These are phyloP conservation scores for Trypanosoma conorhini DNA, from an alignment of 208 protist genomes.

Conservation along the genomic window DNA sequence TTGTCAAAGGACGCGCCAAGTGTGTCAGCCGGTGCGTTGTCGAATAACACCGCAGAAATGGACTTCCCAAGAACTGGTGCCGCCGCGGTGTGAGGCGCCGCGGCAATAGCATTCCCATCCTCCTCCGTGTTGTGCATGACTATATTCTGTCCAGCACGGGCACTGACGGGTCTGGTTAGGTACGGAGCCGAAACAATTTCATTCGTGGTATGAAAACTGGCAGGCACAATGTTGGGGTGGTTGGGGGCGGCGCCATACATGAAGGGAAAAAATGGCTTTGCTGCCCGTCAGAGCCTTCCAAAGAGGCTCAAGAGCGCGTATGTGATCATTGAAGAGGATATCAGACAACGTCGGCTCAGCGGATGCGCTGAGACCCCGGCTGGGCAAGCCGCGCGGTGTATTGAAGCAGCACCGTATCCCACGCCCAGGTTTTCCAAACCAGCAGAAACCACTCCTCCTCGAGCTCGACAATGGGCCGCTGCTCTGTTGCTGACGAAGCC, in stretches of 20 bases:
- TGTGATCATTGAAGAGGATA: slow-evolving; percentile 74
- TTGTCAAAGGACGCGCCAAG: slow-evolving; percentile 38
- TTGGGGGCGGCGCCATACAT: slow-evolving; percentile 64
- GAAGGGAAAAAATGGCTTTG: slow-evolving; percentile 74
- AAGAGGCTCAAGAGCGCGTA: slow-evolving; percentile 74
- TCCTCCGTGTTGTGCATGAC: slow-evolving; percentile 71
- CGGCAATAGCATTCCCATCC: slow-evolving; percentile 31
- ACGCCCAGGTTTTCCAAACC: slow-evolving; percentile 91
- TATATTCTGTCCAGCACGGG: slow-evolving; percentile 72
- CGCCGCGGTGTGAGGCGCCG: slow-evolving; percentile 29
- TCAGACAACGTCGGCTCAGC: slow-evolving; percentile 53
- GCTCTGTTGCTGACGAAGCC: slow-evolving; percentile 32
- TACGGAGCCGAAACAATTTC: slow-evolving; percentile 59
- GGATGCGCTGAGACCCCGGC: neutral
- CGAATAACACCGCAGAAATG: slow-evolving; percentile 18
- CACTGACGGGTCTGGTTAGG: slow-evolving; percentile 82
- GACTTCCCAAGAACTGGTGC: slow-evolving; percentile 12
- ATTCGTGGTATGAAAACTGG: slow-evolving; percentile 52
- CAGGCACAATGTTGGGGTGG: slow-evolving; percentile 65
- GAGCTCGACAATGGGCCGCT: slow-evolving; percentile 55
- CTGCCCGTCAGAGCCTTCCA: slow-evolving; percentile 82
- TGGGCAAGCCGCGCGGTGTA: slow-evolving; percentile 33
- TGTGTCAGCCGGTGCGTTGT: slow-evolving; percentile 2
- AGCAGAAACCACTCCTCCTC: slow-evolving; percentile 69
- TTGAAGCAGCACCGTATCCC: slow-evolving; percentile 77